phyloP scores from a whole-genome alignment of 805 yeast genomes.

The Starmerella sp. region DNA sequence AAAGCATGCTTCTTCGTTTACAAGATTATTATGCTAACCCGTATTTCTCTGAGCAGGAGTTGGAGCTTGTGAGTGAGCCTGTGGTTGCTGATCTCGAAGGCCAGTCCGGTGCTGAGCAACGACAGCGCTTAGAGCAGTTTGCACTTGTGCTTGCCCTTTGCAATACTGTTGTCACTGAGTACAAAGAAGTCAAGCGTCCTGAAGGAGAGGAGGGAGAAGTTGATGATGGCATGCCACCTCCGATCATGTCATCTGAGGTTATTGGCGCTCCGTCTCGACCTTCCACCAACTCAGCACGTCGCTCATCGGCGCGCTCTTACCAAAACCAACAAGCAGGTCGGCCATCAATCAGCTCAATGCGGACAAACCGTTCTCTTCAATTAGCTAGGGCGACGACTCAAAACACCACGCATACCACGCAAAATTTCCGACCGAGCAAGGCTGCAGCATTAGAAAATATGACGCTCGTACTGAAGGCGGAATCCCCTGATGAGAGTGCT shows the following conservation, averaged over 20 bases:
- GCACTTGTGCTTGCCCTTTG: slow-evolving; percentile 60
- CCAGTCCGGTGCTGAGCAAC: slow-evolving; percentile 34
- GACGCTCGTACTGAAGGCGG: slow-evolving; percentile 52
- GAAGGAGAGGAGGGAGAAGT: not conserved
- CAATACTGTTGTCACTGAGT: slow-evolving; percentile 62
- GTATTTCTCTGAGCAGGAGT: slow-evolving; percentile 31
- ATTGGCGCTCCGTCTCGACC: slow-evolving; percentile 3
- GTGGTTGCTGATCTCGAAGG: slow-evolving; percentile 44
- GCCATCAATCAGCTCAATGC: slow-evolving; percentile 2
- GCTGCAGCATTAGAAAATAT: slow-evolving; percentile 23
- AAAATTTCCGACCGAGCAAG: not conserved
- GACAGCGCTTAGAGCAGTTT: slow-evolving; percentile 42
- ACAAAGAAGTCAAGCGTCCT: not conserved
- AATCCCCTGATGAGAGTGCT: slow-evolving; percentile 77
- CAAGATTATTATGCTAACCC: slow-evolving; percentile 32
- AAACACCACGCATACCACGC: not conserved
- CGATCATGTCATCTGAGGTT: slow-evolving; percentile 2
- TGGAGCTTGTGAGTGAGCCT: slow-evolving; percentile 43
- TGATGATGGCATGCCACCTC: slow-evolving; percentile 6
- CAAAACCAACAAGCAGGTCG: slow-evolving; percentile 5
- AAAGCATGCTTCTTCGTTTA: slow-evolving; percentile 40
- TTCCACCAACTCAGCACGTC: not conserved
- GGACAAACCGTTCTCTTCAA: not conserved
- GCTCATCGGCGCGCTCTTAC: not conserved
- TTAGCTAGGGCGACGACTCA: not conserved